Base-by-base conservation (phyloP, 2,329 filamentous ascomycete genomes). In the Ustulina deusta region DNA sequence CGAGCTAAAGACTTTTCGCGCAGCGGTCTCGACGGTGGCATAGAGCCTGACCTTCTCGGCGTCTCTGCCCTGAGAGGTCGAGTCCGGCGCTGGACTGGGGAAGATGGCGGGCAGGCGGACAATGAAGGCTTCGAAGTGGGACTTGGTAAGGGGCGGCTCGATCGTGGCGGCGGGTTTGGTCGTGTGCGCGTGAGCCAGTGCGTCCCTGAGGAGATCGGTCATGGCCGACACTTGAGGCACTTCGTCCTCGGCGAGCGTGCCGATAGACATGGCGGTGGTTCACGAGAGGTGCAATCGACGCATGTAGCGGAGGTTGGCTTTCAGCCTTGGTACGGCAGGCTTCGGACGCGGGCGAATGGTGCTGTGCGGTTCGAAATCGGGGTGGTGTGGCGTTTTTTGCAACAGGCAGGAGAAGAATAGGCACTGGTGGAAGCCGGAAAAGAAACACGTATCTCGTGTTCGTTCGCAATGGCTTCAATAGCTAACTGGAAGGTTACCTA, bases 1-100 rank as follows among this genome's bases (percentile, higher is more conserved):
- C 69, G 87, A 84, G 79, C 93, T 93, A 80, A 98, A 97, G 55
- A 92, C 87, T 73, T 91, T 89, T 74, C 93, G 90, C 58, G 91
- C 92, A 11, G 93, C 94, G 20, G 91, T 94, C 79, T 98, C 96
- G 54, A 97, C 88, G 25, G 92, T 86, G 38, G 90, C 89, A 77
- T 89, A 89, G 72, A 90, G 89, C 51, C 86, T 86, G 66, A 74
- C 83, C 71, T 84, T 84, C 44, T 82, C 80, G 6, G 76, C 52
- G n/a, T 79, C 78, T 66, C 74, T 75, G 15, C 71, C 73, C 36
- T 78, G 76, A 15, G 74, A 68, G 32, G 62, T 56, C 29, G 70
- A 61, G 25, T 70, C 77, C 42, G 72, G 77, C 69, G 72, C 71
- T 66, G 59, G 71, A 66, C 48, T 79, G 63, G 78, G 79, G n/a